Base-by-base conservation (phyloP, 495 filamentous ascomycete species). In the Penicillium canescens region DNA sequence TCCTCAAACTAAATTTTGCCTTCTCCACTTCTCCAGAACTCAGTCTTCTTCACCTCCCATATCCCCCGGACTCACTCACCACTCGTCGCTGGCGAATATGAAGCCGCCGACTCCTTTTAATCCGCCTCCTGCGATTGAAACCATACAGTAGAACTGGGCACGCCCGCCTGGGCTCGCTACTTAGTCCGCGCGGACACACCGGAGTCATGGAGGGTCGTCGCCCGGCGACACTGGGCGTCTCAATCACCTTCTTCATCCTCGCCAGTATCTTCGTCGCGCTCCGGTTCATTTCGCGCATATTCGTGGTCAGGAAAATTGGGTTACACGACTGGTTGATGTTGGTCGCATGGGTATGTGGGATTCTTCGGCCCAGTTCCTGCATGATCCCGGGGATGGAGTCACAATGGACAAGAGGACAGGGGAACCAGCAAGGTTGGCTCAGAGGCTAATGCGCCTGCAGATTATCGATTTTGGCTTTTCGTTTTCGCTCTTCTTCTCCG, bases 251-350 rank as follows among this genome's bases (percentile, higher is more conserved):
- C 44, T 80, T 91, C 59, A 73, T 77, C 21, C 65, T 88, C 45
- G 82, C 89, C 14, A 83, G 82, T 43, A 61, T 87, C 23, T 91
- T 94, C 61, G 89, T 95, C 49, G 76, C 76, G 23, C 78, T 89
- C 3, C 82, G 91, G 20, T 77, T 95, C 48, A 59, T 89, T 26
- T 91, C 88, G 35, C 82, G 91, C 21, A 76, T 84, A 41, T 84
- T 81, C 28, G 85, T 98, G 34, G 85, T 95, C 42, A 82, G 81
- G 55, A 82, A 74, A 50, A 68, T 92, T 12, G 79, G 78, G 26
- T 76, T 77, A 66, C 90, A 96, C 67, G 93, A 98, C 72, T 91
- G 89, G 73, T 80, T 89, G 60, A 96, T 98, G 55, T 64, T 91
- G 20, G 38, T 91, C 52, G 91, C 92, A 56, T 96, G 90, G 92